Percentiles rank a stretch among this genome's conserved stretches.
Evolutionary conservation across 805 yeast species (phyloP).

Genomic region (Wickerhamomyces hampshirensis): DNA sequence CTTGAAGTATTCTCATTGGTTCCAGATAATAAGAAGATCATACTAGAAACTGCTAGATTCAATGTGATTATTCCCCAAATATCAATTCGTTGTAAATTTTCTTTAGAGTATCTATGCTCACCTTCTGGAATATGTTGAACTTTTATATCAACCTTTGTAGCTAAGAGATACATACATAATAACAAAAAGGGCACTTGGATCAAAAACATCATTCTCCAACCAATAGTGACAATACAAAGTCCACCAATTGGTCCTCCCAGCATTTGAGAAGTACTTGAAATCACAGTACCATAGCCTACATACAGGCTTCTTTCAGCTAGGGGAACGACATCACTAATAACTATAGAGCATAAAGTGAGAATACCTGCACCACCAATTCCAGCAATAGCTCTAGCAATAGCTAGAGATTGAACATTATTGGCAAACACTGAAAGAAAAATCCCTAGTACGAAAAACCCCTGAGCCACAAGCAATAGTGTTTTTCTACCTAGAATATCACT

Average conservation of each 20-base stretch:
- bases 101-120: slow-evolving; percentile 25
- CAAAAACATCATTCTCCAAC: slow-evolving; percentile 43
- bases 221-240: slow-evolving; percentile 31
- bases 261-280: slow-evolving; percentile 36
- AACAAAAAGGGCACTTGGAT: slow-evolving; percentile 36
- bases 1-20: slow-evolving; percentile 16
- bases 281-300: slow-evolving; percentile 44
- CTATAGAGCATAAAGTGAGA: slow-evolving; percentile 44
- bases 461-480: slow-evolving; percentile 38
- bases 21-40: slow-evolving; percentile 31
- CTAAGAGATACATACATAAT: slow-evolving; percentile 17
- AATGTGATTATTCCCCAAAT: slow-evolving; percentile 36
- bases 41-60: slow-evolving; percentile 29
- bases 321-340: slow-evolving; percentile 53
- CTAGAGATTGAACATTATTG: slow-evolving; percentile 38
- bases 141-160: slow-evolving; percentile 28
- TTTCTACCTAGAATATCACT: slow-evolving; percentile 62
- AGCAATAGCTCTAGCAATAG: slow-evolving; percentile 47
- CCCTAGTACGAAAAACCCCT: slow-evolving; percentile 41
- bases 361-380: slow-evolving; percentile 60
- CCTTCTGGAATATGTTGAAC: slow-evolving; percentile 25
- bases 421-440: slow-evolving; percentile 39
- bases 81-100: slow-evolving; percentile 34
- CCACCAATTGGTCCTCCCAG: slow-evolving; percentile 43
- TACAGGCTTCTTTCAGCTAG: slow-evolving; percentile 47